These are phyloP conservation scores for Lagenaria siceraria DNA, from an alignment of 306 rosid species.

Conservation along the genomic window DNA sequence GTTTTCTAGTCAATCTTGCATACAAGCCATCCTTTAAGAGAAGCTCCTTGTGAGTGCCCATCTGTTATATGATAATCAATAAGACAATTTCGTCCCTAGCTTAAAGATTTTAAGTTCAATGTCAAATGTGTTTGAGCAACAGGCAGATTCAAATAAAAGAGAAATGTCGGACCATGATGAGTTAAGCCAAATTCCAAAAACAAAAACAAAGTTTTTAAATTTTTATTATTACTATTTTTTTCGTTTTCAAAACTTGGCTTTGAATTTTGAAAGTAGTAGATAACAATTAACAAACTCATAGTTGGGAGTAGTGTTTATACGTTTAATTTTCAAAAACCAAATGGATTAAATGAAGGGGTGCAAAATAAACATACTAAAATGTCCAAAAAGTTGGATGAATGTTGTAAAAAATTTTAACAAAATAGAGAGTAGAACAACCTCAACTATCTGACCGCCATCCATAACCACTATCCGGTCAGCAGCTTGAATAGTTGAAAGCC, in stretches of 20 bases:
- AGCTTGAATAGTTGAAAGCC: slow-evolving; percentile 95
- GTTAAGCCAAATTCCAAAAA: too few relatives aligned
- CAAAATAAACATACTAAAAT: background rate
- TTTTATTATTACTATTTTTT: too few relatives aligned
- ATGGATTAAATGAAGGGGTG: too few relatives aligned
- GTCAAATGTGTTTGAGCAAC: background rate
- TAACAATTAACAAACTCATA: background rate
- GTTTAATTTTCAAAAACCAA: too few relatives aligned
- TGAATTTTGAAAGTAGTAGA: too few relatives aligned
- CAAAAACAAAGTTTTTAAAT: too few relatives aligned
- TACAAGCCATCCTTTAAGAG: slow-evolving; percentile 61
- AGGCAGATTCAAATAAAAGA: background rate
- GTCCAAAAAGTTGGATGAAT: background rate
- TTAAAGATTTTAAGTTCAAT: background rate
- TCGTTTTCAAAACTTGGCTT: background rate
- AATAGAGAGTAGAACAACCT: slow-evolving; percentile 39
- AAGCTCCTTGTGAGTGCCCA: slow-evolving; percentile 77
- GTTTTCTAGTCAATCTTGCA: slow-evolving; percentile 66
- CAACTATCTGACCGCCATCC: slow-evolving; percentile 72
- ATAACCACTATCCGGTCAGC: slow-evolving; percentile 90
- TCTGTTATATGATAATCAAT: slow-evolving; percentile 19
- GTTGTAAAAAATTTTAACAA: background rate
- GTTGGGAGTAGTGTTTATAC: background rate
- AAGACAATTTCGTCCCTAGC: background rate
- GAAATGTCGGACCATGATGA: background rate